Percentiles rank a stretch among this genome's conserved stretches.
phyloP scores from a whole-genome alignment of 768 basidiomycete species.

The Rhizopogon vesiculosus region DNA sequence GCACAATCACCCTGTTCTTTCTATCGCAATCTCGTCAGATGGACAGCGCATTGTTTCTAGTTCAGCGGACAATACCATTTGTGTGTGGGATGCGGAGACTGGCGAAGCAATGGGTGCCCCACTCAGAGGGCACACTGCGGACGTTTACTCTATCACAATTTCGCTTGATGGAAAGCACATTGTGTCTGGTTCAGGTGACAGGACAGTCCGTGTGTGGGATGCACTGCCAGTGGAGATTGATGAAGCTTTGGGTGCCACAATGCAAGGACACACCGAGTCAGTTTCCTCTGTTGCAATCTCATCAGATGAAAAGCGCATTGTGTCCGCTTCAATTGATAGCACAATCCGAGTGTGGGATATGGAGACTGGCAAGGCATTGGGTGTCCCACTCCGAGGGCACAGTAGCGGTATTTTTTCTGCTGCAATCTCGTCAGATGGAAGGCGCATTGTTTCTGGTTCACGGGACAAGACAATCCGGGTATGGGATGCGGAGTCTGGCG shows the following conservation, averaged over 20 bases:
- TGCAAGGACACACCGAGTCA: too few relatives aligned
- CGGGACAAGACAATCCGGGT: constrained; percentile 7
- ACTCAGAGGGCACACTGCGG: background rate
- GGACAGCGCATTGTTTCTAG: background rate
- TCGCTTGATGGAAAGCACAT: background rate
- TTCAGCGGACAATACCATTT: background rate
- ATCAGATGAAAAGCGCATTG: background rate
- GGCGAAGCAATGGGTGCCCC: background rate
- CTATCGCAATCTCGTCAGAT: background rate
- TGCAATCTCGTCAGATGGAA: too few relatives aligned
- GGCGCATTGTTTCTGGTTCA: background rate
- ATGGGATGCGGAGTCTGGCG: constrained; percentile 1
- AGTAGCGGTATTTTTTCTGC: too few relatives aligned
- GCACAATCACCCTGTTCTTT: background rate
- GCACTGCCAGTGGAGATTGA: background rate
- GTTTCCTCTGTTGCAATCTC: too few relatives aligned
- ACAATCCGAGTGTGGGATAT: background rate
- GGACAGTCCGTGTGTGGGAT: background rate
- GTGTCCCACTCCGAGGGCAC: too few relatives aligned
- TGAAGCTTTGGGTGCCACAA: background rate
- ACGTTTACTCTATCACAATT: background rate
- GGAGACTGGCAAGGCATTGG: too few relatives aligned
- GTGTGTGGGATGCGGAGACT: background rate
- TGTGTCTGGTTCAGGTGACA: constrained; percentile 1
- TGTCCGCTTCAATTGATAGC: background rate